Evolutionary conservation across 2,329 filamentous ascomycete species (phyloP).

Genomic region (Pseudogymnoascus sp.): DNA sequence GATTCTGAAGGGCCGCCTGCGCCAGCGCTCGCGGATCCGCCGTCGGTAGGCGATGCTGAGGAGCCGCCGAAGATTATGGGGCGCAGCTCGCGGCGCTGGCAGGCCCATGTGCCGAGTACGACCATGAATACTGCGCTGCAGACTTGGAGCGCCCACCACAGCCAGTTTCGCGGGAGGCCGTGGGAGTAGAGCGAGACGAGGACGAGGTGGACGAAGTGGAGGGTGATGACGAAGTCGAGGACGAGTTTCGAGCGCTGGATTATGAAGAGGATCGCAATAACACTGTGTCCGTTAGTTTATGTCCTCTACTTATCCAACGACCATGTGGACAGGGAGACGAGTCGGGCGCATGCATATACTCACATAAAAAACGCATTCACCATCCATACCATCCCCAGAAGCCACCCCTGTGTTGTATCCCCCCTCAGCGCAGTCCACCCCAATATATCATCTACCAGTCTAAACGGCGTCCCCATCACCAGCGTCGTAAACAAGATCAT

Average conservation of each 20-base stretch:
- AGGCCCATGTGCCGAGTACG: conserved; percentile 77
- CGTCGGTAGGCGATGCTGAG: conserved; percentile 12
- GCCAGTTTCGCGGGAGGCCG: conserved; percentile 64
- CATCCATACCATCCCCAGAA: conserved; percentile 59
- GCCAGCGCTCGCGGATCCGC: conserved; percentile 20
- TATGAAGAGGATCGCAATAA: conserved; percentile 73
- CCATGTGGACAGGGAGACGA: too few relatives aligned
- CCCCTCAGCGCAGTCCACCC: conserved; percentile 57
- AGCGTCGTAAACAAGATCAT: conserved; percentile 62
- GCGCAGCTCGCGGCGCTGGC: conserved; percentile 78
- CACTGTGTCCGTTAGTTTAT: conserved; percentile 41
- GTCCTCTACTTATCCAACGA: not conserved
- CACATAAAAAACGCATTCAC: conserved; percentile 58
- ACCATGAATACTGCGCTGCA: conserved; percentile 56
- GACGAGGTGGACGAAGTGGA: conserved; percentile 76
- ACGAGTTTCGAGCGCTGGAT: conserved; percentile 88
- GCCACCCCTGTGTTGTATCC: conserved; percentile 64
- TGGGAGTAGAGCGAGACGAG: conserved; percentile 71
- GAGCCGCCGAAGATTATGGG: conserved; percentile 79
- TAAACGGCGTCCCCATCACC: conserved; percentile 53
- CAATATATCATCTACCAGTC: conserved; percentile 48
- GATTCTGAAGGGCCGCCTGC: conserved; percentile 17
- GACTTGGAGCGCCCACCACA: conserved; percentile 76
- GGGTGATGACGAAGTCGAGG: conserved; percentile 85
- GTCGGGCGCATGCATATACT: conserved; percentile 24